Base-by-base conservation (phyloP, 1,284 basidiomycete genomes). In the Vanrija humicola region DNA sequence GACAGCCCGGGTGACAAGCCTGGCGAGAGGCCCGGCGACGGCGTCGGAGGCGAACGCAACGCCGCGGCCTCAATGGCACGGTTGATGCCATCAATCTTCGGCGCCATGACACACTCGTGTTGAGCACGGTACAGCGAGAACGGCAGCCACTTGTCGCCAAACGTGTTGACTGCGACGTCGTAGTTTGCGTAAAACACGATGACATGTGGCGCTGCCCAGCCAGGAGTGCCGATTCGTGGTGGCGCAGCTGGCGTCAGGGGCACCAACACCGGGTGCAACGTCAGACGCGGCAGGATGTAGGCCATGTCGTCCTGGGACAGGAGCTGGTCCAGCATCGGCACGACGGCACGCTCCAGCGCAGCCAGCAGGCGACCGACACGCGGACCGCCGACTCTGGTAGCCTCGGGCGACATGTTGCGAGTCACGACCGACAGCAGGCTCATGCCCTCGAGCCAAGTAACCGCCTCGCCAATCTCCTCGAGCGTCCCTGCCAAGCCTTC, bases 151-250 rank as follows among this genome's bases (percentile, higher is more conserved):
- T 73, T 69, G 44, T 76, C 66, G 9, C 69, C 72, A 43, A 75
- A 73, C 1, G 74, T 70, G 47, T 75, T 74, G 56, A 75, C 69
- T 3, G 77, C 73, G 1, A 74, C 68, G 28, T 78, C 73, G 43
- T 79, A 72, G 54, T 77, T 74, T 3, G 76, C 77, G 59, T 77
- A 76, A 52, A 79, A 72, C 53, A 77, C 70, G 43, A 79, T 65
- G 45, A 75, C 58, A 66, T 77, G 77, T 14, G 78, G 74, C 19
- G 76, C 71, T 19, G 65, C 58, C 62, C 73, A 66, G 16, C 55
- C 52, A 25, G 43, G 50, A 46, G 46, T 15, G 26, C 63, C 56
- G n/a, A 57, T 48, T 52, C 60, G 48, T 43, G 25, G 16, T 21
- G 59, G 38, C 26, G 62, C 46, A 48, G 64, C 46, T 18, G 74